Base-by-base conservation (phyloP, 2,329 filamentous ascomycete species). In the Pyrenophora teres region DNA sequence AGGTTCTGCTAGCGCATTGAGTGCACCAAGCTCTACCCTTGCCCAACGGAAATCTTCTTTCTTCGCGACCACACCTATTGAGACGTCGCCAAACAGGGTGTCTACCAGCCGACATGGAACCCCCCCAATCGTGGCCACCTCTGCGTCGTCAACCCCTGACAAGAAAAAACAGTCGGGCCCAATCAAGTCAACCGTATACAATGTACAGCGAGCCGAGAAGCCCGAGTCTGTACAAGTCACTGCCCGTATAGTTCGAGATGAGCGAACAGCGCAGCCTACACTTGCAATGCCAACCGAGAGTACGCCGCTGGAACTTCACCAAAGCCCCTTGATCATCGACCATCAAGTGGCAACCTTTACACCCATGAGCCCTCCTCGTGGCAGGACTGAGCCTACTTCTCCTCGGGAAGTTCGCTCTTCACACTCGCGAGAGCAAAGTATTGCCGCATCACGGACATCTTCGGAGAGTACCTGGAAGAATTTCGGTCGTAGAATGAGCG, bases 211-310 rank as follows among this genome's bases (percentile, higher is more conserved):
- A 47, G 71, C 61, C 13, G 71, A 72, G 39, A 76, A 76, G 52
- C 82, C 87, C 4, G 90, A 92, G 65, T 92, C 90, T 0, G 85
- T 96, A n/a, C 92, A 92, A 39, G 92, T 96, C 9, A 94, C 89
- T 15, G 90, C 92, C 41, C 85, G 87, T 44, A 96, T 96, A 57
- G 78, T 96, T 32, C 85, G 90, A 40, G 88, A 89, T 59, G 78
- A 81, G 9, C 65, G 61, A 31, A 61, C 59, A 18, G 64, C 60
- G 52, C 66, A 65, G 50, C 69, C 68, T 15, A 60, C 63, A n/a
- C 50, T 73, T 31, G 62, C 62, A 2, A 71, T 71, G 70, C 72
- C 68, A 15, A 71, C 50, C 80, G 88, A 62, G 83, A 85, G 60
- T 75, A 81, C 42, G 10, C 67, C 71, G n/a, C 56, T 80, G 33